Evolutionary conservation across 768 basidiomycete genomes (phyloP).

Genomic region (Lactarius tabidus): DNA sequence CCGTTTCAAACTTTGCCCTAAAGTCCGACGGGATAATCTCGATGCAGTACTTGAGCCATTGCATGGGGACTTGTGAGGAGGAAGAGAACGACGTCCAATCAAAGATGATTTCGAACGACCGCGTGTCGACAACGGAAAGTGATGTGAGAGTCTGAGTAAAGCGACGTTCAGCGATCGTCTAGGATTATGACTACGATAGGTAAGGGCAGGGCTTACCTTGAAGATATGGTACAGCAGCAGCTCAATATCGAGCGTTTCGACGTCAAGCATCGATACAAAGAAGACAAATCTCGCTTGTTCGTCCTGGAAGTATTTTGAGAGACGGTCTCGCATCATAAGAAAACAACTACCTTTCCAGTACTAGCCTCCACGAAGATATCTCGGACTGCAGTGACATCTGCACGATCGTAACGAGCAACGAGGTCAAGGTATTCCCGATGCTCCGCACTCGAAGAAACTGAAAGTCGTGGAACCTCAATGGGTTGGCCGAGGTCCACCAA

Average conservation of each 20-base stretch:
- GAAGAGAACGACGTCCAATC: slow-evolving; percentile 79
- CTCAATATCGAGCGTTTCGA: slow-evolving; percentile 76
- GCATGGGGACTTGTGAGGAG: slow-evolving; percentile 72
- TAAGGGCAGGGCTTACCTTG: slow-evolving; percentile 44
- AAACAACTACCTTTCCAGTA: slow-evolving; percentile 40
- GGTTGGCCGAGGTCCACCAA: slow-evolving; percentile 75
- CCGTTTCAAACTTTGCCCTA: slow-evolving; percentile 51
- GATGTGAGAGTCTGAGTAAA: slow-evolving; percentile 47
- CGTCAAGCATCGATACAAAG: slow-evolving; percentile 65
- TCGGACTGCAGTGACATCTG: slow-evolving; percentile 57
- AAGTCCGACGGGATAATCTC: slow-evolving; percentile 73
- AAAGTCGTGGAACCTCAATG: slow-evolving; percentile 61
- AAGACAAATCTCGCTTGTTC: slow-evolving; percentile 55
- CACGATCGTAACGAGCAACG: slow-evolving; percentile 58
- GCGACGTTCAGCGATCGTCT: neutral
- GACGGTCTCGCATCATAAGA: neutral
- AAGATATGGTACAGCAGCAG: slow-evolving; percentile 74
- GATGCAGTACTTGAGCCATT: slow-evolving; percentile 75
- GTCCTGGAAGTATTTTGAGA: slow-evolving; percentile 32
- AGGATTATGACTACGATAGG: neutral
- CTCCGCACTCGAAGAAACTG: slow-evolving; percentile 42
- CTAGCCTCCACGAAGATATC: slow-evolving; percentile 61
- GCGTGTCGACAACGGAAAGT: slow-evolving; percentile 42
- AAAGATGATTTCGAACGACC: slow-evolving; percentile 65
- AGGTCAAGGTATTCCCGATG: slow-evolving; percentile 67